phyloP scores from a whole-genome alignment of 2,329 filamentous ascomycete genomes.

The Thielaviopsis euricoi region DNA sequence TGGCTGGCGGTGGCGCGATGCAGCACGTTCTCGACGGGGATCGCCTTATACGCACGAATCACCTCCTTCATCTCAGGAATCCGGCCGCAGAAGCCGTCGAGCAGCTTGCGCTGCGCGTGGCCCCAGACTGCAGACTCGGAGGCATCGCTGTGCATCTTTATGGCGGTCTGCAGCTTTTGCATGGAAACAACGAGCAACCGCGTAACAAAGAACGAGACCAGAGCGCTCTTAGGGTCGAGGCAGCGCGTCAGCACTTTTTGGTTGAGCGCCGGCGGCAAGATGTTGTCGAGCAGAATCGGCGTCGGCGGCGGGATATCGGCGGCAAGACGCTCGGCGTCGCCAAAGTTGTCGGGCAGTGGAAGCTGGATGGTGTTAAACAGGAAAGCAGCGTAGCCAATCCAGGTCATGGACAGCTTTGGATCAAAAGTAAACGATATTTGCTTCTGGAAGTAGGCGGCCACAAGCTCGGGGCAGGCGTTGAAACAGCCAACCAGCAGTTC shows the following conservation, averaged over 20 bases:
- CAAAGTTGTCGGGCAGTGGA: slow-evolving; percentile 56
- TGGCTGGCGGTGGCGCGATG: slow-evolving; percentile 67
- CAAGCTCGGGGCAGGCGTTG: slow-evolving; percentile 63
- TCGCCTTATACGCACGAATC: slow-evolving; percentile 54
- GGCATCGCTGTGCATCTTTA: slow-evolving; percentile 36
- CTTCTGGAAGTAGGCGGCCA: slow-evolving; percentile 72
- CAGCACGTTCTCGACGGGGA: slow-evolving; percentile 50
- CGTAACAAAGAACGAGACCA: slow-evolving; percentile 72
- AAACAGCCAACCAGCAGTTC: slow-evolving; percentile 73
- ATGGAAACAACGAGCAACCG: slow-evolving; percentile 65
- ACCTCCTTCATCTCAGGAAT: slow-evolving; percentile 72
- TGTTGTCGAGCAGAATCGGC: slow-evolving; percentile 65
- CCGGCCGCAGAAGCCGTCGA: slow-evolving; percentile 59
- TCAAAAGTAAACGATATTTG: slow-evolving; percentile 74
- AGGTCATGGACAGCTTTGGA: slow-evolving; percentile 79
- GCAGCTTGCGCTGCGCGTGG: slow-evolving; percentile 49
- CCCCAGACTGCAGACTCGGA: slow-evolving; percentile 39
- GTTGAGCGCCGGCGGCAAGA: slow-evolving; percentile 67
- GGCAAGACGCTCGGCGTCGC: slow-evolving; percentile 41
- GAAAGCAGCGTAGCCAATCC: slow-evolving; percentile 86
- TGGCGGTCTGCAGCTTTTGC: slow-evolving; percentile 52
- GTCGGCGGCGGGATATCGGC: slow-evolving; percentile 59
- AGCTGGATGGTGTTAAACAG: slow-evolving; percentile 67
- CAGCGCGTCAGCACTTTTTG: slow-evolving; percentile 68
- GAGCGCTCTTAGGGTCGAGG: slow-evolving; percentile 56